Percentiles rank a stretch among this genome's conserved stretches.
These are phyloP conservation scores for Hysterium pulicare DNA, from an alignment of 2,329 filamentous ascomycete species.

Conservation along the genomic window DNA sequence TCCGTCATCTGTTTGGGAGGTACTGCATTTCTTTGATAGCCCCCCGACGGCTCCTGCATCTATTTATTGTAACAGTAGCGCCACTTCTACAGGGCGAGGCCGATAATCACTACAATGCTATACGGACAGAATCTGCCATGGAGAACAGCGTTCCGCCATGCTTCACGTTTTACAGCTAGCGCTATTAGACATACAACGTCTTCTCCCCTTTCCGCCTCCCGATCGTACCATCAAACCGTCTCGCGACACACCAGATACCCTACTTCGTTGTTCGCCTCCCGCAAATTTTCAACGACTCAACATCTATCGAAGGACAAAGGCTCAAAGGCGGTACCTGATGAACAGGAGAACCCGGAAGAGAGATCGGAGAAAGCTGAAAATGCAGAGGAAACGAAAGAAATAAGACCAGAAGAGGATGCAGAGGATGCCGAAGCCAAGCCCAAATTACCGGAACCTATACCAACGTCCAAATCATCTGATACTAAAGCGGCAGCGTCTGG, in stretches of 20 bases:
- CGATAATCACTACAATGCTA: constrained; percentile 47
- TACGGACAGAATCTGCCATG: constrained; percentile 63
- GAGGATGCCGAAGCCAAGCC: constrained; percentile 42
- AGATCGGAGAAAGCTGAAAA: constrained; percentile 36
- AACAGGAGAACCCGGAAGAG: constrained; percentile 45
- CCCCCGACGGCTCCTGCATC: neutral
- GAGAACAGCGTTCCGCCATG: constrained; percentile 58
- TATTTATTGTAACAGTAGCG: no score
- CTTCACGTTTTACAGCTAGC: constrained; percentile 41
- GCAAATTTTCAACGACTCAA: constrained; percentile 39
- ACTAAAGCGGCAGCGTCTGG: constrained; percentile 59
- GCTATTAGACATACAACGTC: constrained; percentile 25
- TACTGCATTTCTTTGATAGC: no score
- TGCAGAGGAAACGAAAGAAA: constrained; percentile 40
- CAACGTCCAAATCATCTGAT: constrained; percentile 53
- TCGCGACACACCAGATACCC: constrained; percentile 11
- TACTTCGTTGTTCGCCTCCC: constrained; percentile 29
- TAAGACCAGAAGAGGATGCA: constrained; percentile 42
- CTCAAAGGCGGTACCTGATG: constrained; percentile 46
- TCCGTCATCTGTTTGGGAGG: no score
- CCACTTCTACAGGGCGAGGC: no score
- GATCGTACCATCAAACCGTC: constrained; percentile 2
- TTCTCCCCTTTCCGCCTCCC: constrained; percentile 21
- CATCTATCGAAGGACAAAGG: constrained; percentile 56
- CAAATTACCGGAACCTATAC: constrained; percentile 49